Percentiles rank a stretch among this genome's conserved stretches.
These are phyloP conservation scores for Grosmannia clavigera DNA, from an alignment of 2,329 filamentous ascomycete genomes.

Conservation along the genomic window DNA sequence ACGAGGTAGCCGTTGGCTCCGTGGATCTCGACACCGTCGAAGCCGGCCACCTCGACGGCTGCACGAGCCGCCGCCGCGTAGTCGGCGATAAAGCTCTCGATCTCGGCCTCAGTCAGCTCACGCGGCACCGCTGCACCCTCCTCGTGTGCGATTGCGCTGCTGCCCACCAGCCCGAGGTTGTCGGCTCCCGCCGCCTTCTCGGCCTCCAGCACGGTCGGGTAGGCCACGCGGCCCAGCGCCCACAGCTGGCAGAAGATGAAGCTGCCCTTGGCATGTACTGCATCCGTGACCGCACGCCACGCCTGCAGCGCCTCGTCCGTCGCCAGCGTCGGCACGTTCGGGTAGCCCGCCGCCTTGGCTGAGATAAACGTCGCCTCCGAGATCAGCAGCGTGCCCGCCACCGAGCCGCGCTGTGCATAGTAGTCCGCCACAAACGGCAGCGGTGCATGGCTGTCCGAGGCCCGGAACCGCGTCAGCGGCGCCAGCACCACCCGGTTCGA, in stretches of 20 bases:
- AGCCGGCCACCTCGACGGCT: conserved; percentile 39
- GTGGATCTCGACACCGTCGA: conserved; percentile 30
- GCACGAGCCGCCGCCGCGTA: conserved; percentile 21
- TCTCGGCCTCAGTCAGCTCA: conserved; percentile 28
- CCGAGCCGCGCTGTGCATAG: conserved; percentile 7
- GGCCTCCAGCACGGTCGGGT: conserved; percentile 14
- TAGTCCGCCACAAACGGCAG: conserved; percentile 7
- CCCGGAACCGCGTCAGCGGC: conserved; percentile 8
- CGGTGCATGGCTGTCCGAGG: conserved; percentile 2
- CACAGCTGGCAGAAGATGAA: conserved; percentile 35
- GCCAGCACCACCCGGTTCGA: conserved; percentile 34
- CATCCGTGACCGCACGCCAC: conserved; percentile 10
- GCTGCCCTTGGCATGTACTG: conserved; percentile 10
- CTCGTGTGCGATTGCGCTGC: conserved; percentile 28
- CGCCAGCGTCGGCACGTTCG: conserved; percentile 7
- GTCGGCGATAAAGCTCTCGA: conserved; percentile 19
- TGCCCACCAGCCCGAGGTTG: conserved; percentile 11
- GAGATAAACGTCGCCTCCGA: conserved; percentile 6
- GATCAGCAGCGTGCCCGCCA: conserved; percentile 8
- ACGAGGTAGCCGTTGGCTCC: conserved; percentile 28
- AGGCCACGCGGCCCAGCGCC: conserved; percentile 23
- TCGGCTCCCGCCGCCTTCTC: conserved; percentile 16
- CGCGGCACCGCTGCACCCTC: conserved; percentile 14
- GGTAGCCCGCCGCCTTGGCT: not conserved
- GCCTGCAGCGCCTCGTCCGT: conserved; percentile 6